Percentiles rank a stretch among this genome's conserved stretches.
Evolutionary conservation across 2,329 filamentous ascomycete species (phyloP).

Genomic region (Penicillium sp.): DNA sequence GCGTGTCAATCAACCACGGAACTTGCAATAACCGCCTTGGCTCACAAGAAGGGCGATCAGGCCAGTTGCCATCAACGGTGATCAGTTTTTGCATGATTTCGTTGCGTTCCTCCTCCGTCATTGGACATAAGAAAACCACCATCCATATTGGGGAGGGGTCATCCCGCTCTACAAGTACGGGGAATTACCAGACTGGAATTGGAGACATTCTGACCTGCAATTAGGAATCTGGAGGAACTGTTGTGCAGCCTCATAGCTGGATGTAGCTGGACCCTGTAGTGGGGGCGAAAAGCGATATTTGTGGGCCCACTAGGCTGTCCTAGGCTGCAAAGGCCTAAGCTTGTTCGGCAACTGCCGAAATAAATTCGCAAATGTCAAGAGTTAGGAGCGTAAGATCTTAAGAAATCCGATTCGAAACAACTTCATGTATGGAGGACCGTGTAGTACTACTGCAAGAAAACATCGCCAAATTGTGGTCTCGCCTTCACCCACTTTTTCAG

Average conservation of each 20-base stretch:
- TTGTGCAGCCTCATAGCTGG: background rate
- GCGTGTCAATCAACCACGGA: background rate
- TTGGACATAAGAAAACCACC: background rate
- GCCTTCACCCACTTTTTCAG: background rate
- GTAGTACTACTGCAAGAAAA: background rate
- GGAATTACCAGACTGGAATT: background rate
- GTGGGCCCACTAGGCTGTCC: background rate
- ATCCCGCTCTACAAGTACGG: background rate
- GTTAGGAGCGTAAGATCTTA: background rate
- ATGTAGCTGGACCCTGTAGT: background rate
- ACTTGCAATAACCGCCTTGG: background rate
- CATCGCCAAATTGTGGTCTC: background rate
- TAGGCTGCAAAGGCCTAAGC: background rate
- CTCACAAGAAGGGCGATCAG: background rate
- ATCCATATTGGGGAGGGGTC: background rate
- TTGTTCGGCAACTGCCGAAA: background rate
- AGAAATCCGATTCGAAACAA: background rate
- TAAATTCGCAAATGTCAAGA: no score
- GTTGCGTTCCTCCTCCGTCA: background rate
- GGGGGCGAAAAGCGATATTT: background rate
- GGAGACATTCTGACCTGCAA: background rate
- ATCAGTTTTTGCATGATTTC: background rate
- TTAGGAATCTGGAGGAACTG: background rate
- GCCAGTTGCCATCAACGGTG: background rate
- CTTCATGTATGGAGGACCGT: background rate